Evolutionary conservation across 345 rosid genomes (phyloP).

Genomic region (Citrus glauca): DNA sequence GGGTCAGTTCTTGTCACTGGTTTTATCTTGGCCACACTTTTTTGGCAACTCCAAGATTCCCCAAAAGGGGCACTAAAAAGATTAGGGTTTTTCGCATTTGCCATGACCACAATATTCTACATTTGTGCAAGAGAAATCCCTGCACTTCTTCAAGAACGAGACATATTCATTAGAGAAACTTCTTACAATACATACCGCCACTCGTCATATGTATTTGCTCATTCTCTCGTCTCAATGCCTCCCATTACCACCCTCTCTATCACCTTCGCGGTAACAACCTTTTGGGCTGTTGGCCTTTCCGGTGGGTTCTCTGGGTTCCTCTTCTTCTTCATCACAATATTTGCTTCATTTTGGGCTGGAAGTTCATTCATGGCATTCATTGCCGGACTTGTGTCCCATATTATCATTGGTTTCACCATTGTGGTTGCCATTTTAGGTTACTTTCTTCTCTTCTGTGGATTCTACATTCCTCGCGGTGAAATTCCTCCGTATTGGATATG

Average conservation of each 20-base stretch:
- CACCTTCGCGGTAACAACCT: constrained; percentile 37
- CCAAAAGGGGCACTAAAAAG: constrained; percentile 42
- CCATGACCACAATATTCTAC: constrained; percentile 43
- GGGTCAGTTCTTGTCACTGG: constrained; percentile 18
- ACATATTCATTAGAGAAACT: constrained; percentile 52
- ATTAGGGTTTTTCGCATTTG: constrained; percentile 45
- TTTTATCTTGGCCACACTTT: constrained; percentile 24
- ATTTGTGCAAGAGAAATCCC: constrained; percentile 49
- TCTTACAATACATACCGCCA: constrained; percentile 46
- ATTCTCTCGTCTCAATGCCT: constrained; percentile 44
- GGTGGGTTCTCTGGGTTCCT: constrained; percentile 43
- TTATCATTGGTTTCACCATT: constrained; percentile 30
- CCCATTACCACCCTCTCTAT: constrained; percentile 37
- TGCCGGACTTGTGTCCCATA: constrained; percentile 42
- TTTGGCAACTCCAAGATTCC: constrained; percentile 16
- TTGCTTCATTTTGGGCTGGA: constrained; percentile 40
- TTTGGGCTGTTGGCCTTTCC: constrained; percentile 54
- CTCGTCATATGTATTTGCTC: constrained; percentile 50
- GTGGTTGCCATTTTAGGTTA: constrained; percentile 24
- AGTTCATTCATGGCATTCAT: constrained; percentile 41
- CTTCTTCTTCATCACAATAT: constrained; percentile 38
- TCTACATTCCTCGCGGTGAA: constrained; percentile 30
- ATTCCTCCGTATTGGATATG: constrained; percentile 33
- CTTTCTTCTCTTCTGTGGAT: constrained; percentile 34
- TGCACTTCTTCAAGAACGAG: constrained; percentile 47